Conservation (phyloP, 768 basidiomycete species). For the Lactarius pseudohatsudake region DNA sequence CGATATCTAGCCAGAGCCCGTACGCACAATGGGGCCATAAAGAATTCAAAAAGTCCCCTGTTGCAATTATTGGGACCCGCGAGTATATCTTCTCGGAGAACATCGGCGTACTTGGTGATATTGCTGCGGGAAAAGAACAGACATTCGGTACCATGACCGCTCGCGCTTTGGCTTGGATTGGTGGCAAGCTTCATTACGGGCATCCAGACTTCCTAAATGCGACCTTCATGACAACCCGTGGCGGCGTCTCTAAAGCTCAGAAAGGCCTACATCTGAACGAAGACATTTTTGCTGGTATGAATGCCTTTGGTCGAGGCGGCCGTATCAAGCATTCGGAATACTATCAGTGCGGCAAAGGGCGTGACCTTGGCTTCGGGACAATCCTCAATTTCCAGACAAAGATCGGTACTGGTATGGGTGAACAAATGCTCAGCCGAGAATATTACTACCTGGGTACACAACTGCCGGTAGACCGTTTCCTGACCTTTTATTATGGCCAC, state of each 20-base stretch:
- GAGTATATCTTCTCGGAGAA: conserved; percentile 99
- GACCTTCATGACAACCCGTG: conserved; percentile 97
- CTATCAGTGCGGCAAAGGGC: conserved; percentile 99
- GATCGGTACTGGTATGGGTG: conserved; percentile 99
- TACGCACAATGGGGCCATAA: conserved; percentile 96
- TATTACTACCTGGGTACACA: conserved; percentile 99
- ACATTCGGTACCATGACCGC: conserved; percentile 99
- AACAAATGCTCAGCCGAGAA: conserved; percentile 99
- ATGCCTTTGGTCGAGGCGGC: conserved; percentile 95
- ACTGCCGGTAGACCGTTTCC: conserved; percentile 95
- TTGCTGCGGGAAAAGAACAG: conserved; percentile 99
- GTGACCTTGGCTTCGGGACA: conserved; percentile 98
- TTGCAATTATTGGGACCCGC: conserved; percentile 96
- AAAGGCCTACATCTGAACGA: conserved; percentile 98
- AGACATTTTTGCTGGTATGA: conserved; percentile 99
- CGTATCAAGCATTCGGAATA: conserved; percentile 99
- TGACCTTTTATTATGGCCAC: conserved; percentile 99
- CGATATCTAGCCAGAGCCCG: conserved; percentile 87
- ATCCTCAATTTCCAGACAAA: conserved; percentile 99
- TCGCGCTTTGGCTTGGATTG: conserved; percentile 93
- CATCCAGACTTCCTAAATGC: conserved; percentile 99
- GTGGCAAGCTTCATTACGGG: conserved; percentile 97
- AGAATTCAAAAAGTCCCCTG: conserved; percentile 85
- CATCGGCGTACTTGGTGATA: conserved; percentile 97
- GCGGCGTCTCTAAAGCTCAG: conserved; percentile 98